A percentile compares a stretch with the other conserved stretches of the same genome.
Conservation (phyloP, 805 yeast genomes). For the Wickerhamiella dianesei region DNA sequence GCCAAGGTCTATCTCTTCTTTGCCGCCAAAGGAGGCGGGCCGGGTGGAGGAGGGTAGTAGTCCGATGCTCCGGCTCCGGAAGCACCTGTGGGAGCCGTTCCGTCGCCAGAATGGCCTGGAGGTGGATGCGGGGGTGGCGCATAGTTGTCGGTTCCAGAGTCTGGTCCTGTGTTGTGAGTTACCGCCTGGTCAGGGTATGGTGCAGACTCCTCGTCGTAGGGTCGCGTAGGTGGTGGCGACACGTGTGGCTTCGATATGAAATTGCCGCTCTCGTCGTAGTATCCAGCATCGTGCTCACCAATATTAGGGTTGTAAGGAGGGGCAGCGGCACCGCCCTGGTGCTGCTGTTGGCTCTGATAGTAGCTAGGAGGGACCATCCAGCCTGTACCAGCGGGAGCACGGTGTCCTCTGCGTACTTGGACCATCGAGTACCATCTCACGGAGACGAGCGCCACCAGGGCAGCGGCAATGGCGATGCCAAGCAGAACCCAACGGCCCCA, state of each 20-base stretch:
- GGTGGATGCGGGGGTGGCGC: conserved; percentile 13
- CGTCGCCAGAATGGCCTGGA: conserved; percentile 1
- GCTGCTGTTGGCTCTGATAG: conserved; percentile 40
- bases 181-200: neutral
- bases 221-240: conserved; percentile 1
- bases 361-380: conserved; percentile 85
- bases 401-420: conserved; percentile 28
- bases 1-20: neutral
- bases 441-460: conserved; percentile 16
- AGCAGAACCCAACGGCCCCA: conserved; percentile 28
- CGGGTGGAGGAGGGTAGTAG: neutral
- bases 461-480: conserved; percentile 20
- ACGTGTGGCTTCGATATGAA: conserved; percentile 15
- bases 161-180: neutral
- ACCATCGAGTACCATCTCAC: conserved; percentile 18
- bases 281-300: conserved; percentile 49
- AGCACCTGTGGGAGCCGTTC: neutral
- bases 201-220: neutral
- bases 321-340: conserved; percentile 23
- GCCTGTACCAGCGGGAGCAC: conserved; percentile 61
- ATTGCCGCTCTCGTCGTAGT: conserved; percentile 50
- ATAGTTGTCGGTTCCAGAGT: neutral
- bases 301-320: conserved; percentile 23
- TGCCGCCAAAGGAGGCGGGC: neutral
- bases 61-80: neutral